Conservation (phyloP, 495 filamentous ascomycete genomes). For the Xylaria palmicola region DNA sequence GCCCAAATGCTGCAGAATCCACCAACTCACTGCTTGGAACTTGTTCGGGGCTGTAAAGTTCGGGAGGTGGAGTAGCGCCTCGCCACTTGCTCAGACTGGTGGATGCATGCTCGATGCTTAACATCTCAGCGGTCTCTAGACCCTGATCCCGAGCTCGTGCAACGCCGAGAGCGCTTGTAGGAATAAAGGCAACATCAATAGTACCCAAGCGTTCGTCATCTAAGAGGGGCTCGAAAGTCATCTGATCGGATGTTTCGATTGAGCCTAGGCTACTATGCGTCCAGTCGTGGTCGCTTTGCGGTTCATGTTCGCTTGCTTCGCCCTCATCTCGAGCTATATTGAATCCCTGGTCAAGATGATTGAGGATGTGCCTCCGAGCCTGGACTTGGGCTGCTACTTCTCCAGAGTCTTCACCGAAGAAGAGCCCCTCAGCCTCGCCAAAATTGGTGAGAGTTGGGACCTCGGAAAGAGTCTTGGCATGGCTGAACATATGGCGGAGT, state of each 20-base stretch:
- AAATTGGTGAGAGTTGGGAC: not conserved
- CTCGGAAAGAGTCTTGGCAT: not conserved
- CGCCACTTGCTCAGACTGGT: not conserved
- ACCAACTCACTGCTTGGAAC: not conserved
- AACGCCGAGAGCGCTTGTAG: conserved; percentile 1
- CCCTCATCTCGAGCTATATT: not conserved
- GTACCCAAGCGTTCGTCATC: conserved; percentile 1
- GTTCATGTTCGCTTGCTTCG: not conserved
- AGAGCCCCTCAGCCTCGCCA: not conserved
- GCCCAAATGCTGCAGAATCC: not conserved
- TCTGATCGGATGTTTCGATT: not conserved
- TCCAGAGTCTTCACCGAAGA: not conserved
- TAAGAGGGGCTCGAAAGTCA: not conserved
- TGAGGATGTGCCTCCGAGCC: not conserved
- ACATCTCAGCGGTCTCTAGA: not conserved
- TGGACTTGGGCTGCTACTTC: not conserved
- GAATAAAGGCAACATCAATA: conserved; percentile 11
- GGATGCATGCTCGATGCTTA: not conserved
- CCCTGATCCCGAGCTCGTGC: not conserved
- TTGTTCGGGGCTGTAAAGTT: not conserved
- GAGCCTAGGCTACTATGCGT: not conserved
- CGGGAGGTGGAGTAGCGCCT: not conserved
- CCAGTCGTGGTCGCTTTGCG: not conserved
- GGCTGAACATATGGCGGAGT: not conserved
- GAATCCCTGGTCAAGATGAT: not conserved